A percentile compares a stretch with the other conserved stretches of the same genome.
Evolutionary conservation across 176 grass and related monocot genomes (phyloP).

Genomic region (Thinopyrum elongatum): DNA sequence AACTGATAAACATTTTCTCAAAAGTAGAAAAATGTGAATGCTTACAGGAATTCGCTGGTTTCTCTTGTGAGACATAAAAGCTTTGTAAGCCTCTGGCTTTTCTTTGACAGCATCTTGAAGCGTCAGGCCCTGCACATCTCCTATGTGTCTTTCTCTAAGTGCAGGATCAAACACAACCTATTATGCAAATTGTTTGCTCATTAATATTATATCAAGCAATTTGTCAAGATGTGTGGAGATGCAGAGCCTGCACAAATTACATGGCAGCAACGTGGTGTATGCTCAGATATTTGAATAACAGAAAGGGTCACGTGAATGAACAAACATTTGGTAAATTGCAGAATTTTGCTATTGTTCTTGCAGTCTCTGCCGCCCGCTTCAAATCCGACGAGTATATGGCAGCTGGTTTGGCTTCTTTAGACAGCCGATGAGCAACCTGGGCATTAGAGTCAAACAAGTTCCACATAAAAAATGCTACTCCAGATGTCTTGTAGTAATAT

Average conservation of each 20-base stretch:
- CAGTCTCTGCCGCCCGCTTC: slow-evolving; percentile 83
- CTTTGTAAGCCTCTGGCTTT: slow-evolving; percentile 68
- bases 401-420: slow-evolving; percentile 63
- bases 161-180: slow-evolving; percentile 64
- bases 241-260: neutral
- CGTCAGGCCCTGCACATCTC: slow-evolving; percentile 84
- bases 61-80: slow-evolving; percentile 61
- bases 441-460: slow-evolving; percentile 14
- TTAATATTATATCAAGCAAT: slow-evolving; percentile 19
- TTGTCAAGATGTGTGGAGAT: neutral
- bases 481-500: neutral
- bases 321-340: slow-evolving; percentile 74
- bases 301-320: neutral
- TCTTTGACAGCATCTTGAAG: slow-evolving; percentile 52
- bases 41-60: slow-evolving; percentile 80
- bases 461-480: slow-evolving; percentile 38
- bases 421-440: slow-evolving; percentile 65
- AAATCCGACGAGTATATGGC: slow-evolving; percentile 91
- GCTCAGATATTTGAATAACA: slow-evolving; percentile 8
- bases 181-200: neutral
- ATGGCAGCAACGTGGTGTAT: neutral
- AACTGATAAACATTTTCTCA: neutral
- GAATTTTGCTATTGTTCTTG: slow-evolving; percentile 58
- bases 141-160: slow-evolving; percentile 76
- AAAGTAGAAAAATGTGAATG: slow-evolving; percentile 1